These are phyloP conservation scores for Malus orientalis DNA, from an alignment of 306 rosid genomes.

Conservation along the genomic window DNA sequence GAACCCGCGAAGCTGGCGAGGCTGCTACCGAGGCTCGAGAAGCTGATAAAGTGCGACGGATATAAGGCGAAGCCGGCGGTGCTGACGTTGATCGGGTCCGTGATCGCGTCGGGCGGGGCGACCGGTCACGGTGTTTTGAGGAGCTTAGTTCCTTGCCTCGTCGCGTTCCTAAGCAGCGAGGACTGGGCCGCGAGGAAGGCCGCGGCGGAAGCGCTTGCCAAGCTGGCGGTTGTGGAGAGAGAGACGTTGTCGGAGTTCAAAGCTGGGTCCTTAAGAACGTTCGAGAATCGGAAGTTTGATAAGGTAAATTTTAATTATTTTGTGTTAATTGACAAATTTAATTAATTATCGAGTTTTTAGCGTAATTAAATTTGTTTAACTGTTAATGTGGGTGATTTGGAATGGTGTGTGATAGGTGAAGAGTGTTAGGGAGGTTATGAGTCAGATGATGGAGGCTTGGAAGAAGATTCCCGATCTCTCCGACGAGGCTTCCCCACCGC, in stretches of 20 bases:
- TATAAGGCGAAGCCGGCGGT: slow-evolving; percentile 84
- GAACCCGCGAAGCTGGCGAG: slow-evolving; percentile 62
- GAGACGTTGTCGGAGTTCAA: slow-evolving; percentile 64
- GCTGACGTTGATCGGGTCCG: slow-evolving; percentile 59
- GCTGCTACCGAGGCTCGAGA: slow-evolving; percentile 76
- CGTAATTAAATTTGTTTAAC: neutral
- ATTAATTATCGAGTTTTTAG: neutral
- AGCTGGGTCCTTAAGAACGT: slow-evolving; percentile 47
- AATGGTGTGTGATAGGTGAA: slow-evolving; percentile 46
- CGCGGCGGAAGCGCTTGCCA: slow-evolving; percentile 66
- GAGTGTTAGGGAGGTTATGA: slow-evolving; percentile 81
- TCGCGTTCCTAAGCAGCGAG: slow-evolving; percentile 45
- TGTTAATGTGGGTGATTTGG: slow-evolving; percentile 3
- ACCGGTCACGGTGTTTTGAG: slow-evolving; percentile 43
- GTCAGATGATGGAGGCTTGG: slow-evolving; percentile 85
- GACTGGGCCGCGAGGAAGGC: slow-evolving; percentile 95
- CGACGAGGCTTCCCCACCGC: slow-evolving; percentile 62
- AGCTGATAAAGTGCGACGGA: slow-evolving; percentile 54
- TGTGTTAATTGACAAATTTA: no score
- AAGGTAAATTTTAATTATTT: slow-evolving; percentile 36
- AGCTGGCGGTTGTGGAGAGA: slow-evolving; percentile 58
- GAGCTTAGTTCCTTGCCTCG: slow-evolving; percentile 59
- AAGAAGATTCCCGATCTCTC: slow-evolving; percentile 83
- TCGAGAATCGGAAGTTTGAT: slow-evolving; percentile 75
- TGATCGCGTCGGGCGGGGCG: slow-evolving; percentile 55